phyloP scores from a whole-genome alignment of 108 stramenopile species.

The Nitzschia palea region DNA sequence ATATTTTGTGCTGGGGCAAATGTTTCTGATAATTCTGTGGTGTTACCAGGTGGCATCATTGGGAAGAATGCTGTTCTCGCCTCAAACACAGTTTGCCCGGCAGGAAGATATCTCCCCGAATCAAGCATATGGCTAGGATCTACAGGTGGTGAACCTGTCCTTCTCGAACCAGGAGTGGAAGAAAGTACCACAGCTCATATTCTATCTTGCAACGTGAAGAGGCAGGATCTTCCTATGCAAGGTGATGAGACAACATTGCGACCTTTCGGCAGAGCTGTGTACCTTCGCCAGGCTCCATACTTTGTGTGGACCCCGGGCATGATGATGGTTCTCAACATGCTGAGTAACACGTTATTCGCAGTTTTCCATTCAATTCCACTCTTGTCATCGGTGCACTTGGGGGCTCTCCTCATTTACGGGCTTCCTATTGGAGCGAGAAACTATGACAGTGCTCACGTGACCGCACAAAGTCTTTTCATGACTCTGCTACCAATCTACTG shows the following conservation, averaged over 20 bases:
- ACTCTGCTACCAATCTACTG: conserved; percentile 28
- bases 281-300: conserved; percentile 47
- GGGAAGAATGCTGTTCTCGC: conserved; percentile 63
- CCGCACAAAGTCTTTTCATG: conserved; percentile 19
- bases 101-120: conserved; percentile 50
- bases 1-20: conserved; percentile 56
- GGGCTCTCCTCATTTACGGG: conserved; percentile 46
- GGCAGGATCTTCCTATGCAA: conserved; percentile 23
- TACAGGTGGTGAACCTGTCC: conserved; percentile 46
- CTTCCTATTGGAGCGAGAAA: conserved; percentile 20
- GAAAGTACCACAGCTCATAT: conserved; percentile 2
- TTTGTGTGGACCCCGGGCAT: conserved; percentile 46
- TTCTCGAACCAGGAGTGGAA: conserved; percentile 46
- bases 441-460: conserved; percentile 25
- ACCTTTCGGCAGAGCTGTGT: conserved; percentile 66
- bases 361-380: conserved; percentile 43
- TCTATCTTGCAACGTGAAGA: conserved; percentile 17
- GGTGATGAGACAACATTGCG: conserved; percentile 57
- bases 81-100: conserved; percentile 53
- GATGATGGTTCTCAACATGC: conserved; percentile 31
- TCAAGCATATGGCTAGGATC: conserved; percentile 53
- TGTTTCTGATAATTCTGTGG: conserved; percentile 54
- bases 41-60: conserved; percentile 54
- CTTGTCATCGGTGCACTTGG: conserved; percentile 36
- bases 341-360: conserved; percentile 28